Conservation (phyloP, 2,329 filamentous ascomycete species). For the Corniculantispora saksenae region DNA sequence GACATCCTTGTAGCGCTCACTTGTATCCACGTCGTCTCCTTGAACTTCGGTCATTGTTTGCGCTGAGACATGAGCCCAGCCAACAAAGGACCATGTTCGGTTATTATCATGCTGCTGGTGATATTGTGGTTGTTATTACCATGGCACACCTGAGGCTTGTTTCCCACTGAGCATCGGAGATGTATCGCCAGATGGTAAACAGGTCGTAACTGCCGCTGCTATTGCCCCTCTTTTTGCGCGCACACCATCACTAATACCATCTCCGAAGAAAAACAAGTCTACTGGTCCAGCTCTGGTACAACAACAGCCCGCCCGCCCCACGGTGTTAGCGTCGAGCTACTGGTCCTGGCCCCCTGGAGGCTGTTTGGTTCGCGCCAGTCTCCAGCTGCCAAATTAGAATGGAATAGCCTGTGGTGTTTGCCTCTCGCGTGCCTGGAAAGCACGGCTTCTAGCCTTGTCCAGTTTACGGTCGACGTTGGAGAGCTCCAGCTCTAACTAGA, state of each 20-base stretch:
- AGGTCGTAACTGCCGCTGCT: background rate
- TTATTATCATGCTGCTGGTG: background rate
- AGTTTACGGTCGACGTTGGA: background rate
- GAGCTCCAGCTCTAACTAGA: background rate
- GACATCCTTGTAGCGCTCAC: conserved; percentile 10
- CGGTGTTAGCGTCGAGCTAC: conserved; percentile 1
- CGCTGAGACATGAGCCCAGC: conserved; percentile 9
- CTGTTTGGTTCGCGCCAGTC: background rate
- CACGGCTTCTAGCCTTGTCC: background rate
- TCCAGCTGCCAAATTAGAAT: conserved; percentile 5
- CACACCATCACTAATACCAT: background rate
- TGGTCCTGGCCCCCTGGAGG: background rate
- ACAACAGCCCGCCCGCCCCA: background rate
- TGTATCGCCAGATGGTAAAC: background rate
- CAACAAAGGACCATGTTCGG: background rate
- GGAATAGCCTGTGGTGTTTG: background rate
- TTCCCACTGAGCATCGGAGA: background rate
- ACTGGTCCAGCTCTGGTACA: background rate
- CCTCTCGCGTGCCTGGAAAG: background rate
- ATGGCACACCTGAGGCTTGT: background rate
- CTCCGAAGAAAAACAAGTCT: background rate
- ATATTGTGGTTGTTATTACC: background rate
- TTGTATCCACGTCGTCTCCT: background rate
- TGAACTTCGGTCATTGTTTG: background rate
- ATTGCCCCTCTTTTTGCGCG: background rate